Conservation (phyloP, 306 rosid genomes). For the Gastrolobium villosum region DNA sequence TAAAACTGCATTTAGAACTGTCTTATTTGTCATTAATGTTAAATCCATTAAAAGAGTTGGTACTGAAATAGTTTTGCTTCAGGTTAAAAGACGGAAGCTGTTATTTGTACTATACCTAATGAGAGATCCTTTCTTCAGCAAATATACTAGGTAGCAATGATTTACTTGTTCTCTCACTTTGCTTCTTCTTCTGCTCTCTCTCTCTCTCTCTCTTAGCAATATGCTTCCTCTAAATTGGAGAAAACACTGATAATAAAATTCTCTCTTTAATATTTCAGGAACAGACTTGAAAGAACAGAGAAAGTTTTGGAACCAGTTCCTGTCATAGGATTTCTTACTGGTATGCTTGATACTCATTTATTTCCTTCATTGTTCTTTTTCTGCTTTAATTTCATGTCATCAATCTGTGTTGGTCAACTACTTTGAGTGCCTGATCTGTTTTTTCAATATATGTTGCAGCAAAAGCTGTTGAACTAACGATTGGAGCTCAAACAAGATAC, state of each 20-base stretch:
- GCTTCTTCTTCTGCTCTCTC: too few relatives aligned
- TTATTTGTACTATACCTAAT: slow-evolving; percentile 70
- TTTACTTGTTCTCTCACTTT: background rate
- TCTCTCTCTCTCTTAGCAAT: background rate
- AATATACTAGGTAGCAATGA: slow-evolving; percentile 61
- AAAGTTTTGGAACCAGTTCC: background rate
- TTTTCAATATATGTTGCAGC: background rate
- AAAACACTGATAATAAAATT: too few relatives aligned
- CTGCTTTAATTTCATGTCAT: background rate
- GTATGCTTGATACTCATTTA: background rate
- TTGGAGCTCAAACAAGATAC: slow-evolving; percentile 81
- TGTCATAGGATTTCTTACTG: background rate
- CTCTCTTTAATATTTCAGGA: background rate
- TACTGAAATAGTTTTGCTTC: slow-evolving; percentile 44
- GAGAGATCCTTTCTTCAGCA: slow-evolving; percentile 86
- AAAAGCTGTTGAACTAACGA: background rate
- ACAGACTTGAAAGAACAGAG: background rate
- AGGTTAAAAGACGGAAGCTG: slow-evolving; percentile 73
- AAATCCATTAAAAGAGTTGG: background rate
- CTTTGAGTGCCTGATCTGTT: background rate
- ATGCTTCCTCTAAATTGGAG: background rate
- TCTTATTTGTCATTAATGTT: background rate
- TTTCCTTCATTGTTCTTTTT: background rate
- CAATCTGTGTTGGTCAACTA: background rate
- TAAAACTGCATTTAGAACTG: background rate